phyloP scores from a whole-genome alignment of 768 basidiomycete species.

The Hygrocybe coccinea region DNA sequence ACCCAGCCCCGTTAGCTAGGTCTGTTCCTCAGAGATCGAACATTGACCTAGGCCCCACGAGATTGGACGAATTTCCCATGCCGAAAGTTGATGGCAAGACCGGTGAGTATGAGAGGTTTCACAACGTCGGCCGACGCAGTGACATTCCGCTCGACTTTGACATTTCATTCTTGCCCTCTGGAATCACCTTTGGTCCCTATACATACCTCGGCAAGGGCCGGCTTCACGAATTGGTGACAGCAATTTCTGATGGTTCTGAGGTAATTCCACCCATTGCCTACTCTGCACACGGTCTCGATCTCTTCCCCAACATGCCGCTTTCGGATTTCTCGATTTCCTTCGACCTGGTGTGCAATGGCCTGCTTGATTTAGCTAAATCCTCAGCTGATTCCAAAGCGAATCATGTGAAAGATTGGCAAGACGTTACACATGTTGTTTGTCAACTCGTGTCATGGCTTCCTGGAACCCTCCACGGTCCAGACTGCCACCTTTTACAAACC shows the following conservation, averaged over 20 bases:
- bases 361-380: constrained; percentile 35
- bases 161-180: constrained; percentile 46
- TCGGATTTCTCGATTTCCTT: constrained; percentile 43
- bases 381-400: constrained; percentile 31
- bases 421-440: constrained; percentile 36
- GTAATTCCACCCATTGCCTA: constrained; percentile 27
- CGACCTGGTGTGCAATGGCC: constrained; percentile 43
- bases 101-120: neutral
- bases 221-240: constrained; percentile 52
- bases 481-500: constrained; percentile 25
- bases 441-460: constrained; percentile 47
- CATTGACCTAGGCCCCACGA: neutral
- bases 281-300: constrained; percentile 36
- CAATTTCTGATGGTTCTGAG: constrained; percentile 27
- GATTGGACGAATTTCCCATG: neutral
- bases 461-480: constrained; percentile 31
- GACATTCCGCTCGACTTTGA: constrained; percentile 40
- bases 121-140: constrained; percentile 8
- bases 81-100: neutral
- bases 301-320: constrained; percentile 41
- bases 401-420: constrained; percentile 36
- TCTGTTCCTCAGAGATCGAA: neutral
- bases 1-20: neutral
- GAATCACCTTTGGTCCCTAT: constrained; percentile 44
- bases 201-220: constrained; percentile 59